phyloP scores from a whole-genome alignment of 2,329 filamentous ascomycete species.

The Ophiocordyceps camponoti-leonardi region DNA sequence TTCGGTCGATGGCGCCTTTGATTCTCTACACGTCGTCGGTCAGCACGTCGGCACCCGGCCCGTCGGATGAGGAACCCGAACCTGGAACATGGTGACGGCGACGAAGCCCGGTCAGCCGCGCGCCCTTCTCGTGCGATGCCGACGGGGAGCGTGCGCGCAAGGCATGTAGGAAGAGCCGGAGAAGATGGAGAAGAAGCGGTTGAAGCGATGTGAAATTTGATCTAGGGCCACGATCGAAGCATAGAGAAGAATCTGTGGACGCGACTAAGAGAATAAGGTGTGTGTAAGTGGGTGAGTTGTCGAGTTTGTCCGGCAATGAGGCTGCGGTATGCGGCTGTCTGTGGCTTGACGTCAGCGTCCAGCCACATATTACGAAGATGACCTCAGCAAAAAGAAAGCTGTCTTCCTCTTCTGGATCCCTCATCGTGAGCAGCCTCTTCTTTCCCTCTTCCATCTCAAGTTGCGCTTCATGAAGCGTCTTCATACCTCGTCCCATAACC shows the following conservation, averaged over 20 bases:
- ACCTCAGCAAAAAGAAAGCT: not conserved
- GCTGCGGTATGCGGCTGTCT: too few species aligned
- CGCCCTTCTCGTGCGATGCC: not conserved
- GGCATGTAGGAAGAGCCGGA: not conserved
- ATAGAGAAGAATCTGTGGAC: not conserved
- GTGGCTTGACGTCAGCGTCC: not conserved
- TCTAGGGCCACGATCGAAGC: not conserved
- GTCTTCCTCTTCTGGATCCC: not conserved
- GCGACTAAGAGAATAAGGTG: not conserved
- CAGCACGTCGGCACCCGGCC: constrained; percentile 4
- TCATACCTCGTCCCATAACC: too few species aligned
- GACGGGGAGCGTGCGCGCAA: not conserved
- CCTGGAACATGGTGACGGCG: constrained; percentile 11
- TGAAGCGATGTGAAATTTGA: not conserved
- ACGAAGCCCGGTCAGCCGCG: not conserved
- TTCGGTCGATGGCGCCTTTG: constrained; percentile 69
- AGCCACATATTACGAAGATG: not conserved
- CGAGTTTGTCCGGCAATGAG: not conserved
- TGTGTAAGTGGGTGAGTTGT: not conserved
- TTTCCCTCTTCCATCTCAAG: not conserved
- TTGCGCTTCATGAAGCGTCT: constrained; percentile 1
- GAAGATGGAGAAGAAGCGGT: too few species aligned
- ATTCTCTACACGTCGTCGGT: constrained; percentile 39
- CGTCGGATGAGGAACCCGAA: constrained; percentile 1
- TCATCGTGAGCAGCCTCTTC: not conserved